phyloP scores from a whole-genome alignment of 2,329 filamentous ascomycete genomes.

The Ilyonectria robusta region DNA sequence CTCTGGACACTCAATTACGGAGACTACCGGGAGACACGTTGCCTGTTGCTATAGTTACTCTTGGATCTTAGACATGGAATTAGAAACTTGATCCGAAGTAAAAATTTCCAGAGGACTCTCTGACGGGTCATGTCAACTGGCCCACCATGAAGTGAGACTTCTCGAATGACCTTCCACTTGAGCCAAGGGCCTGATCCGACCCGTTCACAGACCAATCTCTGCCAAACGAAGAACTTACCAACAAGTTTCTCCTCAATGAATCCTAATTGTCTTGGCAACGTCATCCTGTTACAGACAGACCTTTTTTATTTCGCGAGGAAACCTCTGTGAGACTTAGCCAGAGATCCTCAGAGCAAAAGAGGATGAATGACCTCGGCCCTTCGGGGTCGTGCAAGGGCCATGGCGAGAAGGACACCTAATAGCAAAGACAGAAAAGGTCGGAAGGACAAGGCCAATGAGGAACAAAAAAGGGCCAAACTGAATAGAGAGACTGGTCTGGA shows the following conservation, averaged over 20 bases:
- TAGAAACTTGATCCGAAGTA: neutral
- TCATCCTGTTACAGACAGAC: too few species aligned
- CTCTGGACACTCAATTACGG: slow-evolving; percentile 13
- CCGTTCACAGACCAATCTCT: slow-evolving; percentile 1
- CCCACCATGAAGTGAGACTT: slow-evolving; percentile 2
- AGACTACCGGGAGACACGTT: slow-evolving; percentile 15
- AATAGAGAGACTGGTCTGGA: too few species aligned
- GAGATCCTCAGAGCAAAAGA: too few species aligned
- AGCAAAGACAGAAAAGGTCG: too few species aligned
- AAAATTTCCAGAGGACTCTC: neutral
- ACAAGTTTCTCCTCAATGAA: neutral
- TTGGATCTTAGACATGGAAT: neutral
- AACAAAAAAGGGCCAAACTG: too few species aligned
- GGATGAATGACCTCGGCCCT: too few species aligned
- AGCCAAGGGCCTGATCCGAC: slow-evolving; percentile 2
- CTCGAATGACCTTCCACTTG: slow-evolving; percentile 15
- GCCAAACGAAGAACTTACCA: slow-evolving; percentile 4
- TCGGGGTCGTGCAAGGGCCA: too few species aligned
- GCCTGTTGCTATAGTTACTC: slow-evolving; percentile 11
- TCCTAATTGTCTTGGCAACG: neutral
- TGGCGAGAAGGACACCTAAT: too few species aligned
- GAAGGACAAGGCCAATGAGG: too few species aligned
- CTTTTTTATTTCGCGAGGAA: too few species aligned
- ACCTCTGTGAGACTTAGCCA: too few species aligned
- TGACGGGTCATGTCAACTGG: neutral